Base-by-base conservation (phyloP, 768 basidiomycete species). In the Floccularia luteovirens region DNA sequence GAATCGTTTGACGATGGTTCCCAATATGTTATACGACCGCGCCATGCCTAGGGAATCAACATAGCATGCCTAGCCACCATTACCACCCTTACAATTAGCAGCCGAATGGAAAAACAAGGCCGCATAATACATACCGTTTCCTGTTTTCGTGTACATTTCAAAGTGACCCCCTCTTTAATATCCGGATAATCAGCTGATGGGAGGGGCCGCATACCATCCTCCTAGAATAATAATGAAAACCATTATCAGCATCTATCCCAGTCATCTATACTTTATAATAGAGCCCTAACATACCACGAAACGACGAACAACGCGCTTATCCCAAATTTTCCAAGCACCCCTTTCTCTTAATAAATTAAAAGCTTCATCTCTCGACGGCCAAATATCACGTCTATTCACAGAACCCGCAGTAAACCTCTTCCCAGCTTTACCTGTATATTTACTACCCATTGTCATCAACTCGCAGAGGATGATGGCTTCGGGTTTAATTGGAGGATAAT, bases 331-430 rank as follows among this genome's bases (percentile, higher is more conserved):
- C 61, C 66, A 74, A 8, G 64, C 53, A 24, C 55, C 52, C 20
- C 69, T 53, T 5, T 55, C 43, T 40, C 63, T 66, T 39, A 77
- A 45, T 3, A 45, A 7, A 16, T 54, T 54, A 32, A 58, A 66
- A 1, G 75, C 77, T 23, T 71, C 72, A 42, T 69, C 69, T 10
- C 49, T 59, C n/a, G 66, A 70, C 0, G 69, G 51, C 77, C 76
- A 79, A 6, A 65, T 60, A 49, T 77, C 75, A 3, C 71, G 56
- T 11, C 75, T 62, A 25, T 57, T 64, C 24, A 44, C 38, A 1
- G 69, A 60, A 4, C 62, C 67, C 4, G 33, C 41, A 2, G 42
- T 45, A 5, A 69, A 57, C 43, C 56, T 51, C 12, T 49, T 19
- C 11, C 40, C 35, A 1, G 54, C 38, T n/a, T 22, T 38, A 4